Percentiles rank a stretch among this genome's conserved stretches.
These are phyloP conservation scores for Botrytis cinerea DNA, from an alignment of 2,329 filamentous ascomycete genomes.

Conservation along the genomic window DNA sequence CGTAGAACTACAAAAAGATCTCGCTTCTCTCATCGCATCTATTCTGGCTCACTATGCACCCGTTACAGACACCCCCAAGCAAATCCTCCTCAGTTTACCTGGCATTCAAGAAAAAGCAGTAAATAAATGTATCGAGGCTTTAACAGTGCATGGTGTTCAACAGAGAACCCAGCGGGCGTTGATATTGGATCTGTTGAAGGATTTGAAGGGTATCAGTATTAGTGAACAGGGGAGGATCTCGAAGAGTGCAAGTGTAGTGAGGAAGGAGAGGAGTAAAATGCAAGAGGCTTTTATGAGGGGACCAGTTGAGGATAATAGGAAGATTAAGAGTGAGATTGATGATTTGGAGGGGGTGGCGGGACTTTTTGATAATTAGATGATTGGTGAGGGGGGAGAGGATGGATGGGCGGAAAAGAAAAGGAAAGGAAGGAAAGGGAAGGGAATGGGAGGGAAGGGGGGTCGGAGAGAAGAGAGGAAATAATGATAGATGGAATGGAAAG, in stretches of 20 bases:
- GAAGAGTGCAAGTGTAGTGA: constrained; percentile 52
- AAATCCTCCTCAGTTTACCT: constrained; percentile 77
- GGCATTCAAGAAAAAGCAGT: constrained; percentile 72
- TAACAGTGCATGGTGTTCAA: constrained; percentile 59
- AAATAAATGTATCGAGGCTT: constrained; percentile 60
- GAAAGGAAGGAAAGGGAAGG: not conserved
- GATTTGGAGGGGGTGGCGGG: constrained; percentile 39
- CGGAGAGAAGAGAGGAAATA: too few relatives aligned
- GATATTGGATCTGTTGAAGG: constrained; percentile 81
- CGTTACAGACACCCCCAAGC: constrained; percentile 67
- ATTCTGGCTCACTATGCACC: constrained; percentile 78
- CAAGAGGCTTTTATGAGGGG: constrained; percentile 66
- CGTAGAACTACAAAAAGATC: constrained; percentile 90
- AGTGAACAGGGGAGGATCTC: constrained; percentile 87
- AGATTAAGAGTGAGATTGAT: constrained; percentile 12
- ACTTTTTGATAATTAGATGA: constrained; percentile 34
- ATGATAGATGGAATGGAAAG: not conserved
- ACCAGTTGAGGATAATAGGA: constrained; percentile 27
- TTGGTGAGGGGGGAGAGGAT: not conserved
- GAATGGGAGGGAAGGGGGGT: not conserved
- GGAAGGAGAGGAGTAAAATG: constrained; percentile 57
- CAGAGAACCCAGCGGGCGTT: constrained; percentile 78
- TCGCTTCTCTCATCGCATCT: constrained; percentile 82
- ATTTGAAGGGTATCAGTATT: constrained; percentile 86
- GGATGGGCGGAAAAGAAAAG: too few relatives aligned